Evolutionary conservation across 2,329 filamentous ascomycete genomes (phyloP).

Genomic region (Xylariaceae sp.): DNA sequence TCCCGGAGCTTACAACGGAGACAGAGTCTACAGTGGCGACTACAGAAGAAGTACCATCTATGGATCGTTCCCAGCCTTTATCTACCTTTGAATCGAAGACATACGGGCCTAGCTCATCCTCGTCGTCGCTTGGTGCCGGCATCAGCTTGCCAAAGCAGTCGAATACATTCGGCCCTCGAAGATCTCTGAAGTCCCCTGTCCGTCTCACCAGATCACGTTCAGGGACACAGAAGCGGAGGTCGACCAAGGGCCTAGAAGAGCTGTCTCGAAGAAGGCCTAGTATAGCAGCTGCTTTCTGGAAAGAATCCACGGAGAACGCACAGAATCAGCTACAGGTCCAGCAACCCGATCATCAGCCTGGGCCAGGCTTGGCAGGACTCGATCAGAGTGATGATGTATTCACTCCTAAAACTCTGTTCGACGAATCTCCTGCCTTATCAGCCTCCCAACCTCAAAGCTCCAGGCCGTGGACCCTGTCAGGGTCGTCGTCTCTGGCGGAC

Average conservation of each 20-base stretch:
- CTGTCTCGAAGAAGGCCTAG: slow-evolving; percentile 57
- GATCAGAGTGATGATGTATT: slow-evolving; percentile 9
- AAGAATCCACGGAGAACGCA: slow-evolving; percentile 23
- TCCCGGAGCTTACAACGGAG: slow-evolving; percentile 18
- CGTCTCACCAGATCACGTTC: slow-evolving; percentile 53
- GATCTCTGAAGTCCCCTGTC: slow-evolving; percentile 56
- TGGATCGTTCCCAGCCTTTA: slow-evolving; percentile 46
- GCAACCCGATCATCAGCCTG: not conserved
- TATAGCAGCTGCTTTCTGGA: slow-evolving; percentile 57
- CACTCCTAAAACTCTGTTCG: slow-evolving; percentile 1
- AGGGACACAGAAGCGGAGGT: slow-evolving; percentile 59
- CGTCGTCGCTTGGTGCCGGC: slow-evolving; percentile 46
- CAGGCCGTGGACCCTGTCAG: slow-evolving; percentile 27
- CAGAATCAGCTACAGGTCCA: slow-evolving; percentile 6
- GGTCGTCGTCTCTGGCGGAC: slow-evolving; percentile 27
- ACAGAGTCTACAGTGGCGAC: slow-evolving; percentile 4
- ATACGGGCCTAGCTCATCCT: slow-evolving; percentile 64
- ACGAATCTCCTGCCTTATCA: slow-evolving; percentile 1
- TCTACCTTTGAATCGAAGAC: slow-evolving; percentile 61
- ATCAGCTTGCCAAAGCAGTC: slow-evolving; percentile 46
- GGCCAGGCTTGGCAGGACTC: not conserved
- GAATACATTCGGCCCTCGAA: slow-evolving; percentile 54
- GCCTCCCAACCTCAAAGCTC: not conserved
- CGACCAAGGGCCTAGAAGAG: slow-evolving; percentile 50
- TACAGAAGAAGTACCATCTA: slow-evolving; percentile 6